Evolutionary conservation across 805 yeast genomes (phyloP).

Genomic region (Henningerozyma blattae): DNA sequence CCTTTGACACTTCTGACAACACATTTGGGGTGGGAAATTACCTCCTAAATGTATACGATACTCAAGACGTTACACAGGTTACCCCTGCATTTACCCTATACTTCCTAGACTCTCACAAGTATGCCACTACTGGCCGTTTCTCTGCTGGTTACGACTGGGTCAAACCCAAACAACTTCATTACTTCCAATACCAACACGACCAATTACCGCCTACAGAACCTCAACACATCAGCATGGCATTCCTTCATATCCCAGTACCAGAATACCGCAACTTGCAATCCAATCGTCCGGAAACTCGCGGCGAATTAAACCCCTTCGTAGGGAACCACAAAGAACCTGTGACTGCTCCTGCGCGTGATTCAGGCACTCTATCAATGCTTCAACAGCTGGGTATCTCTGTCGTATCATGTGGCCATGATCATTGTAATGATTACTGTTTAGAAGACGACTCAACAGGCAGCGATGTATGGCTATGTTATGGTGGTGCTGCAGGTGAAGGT

Average conservation of each 20-base stretch:
- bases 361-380: constrained; percentile 51
- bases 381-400: constrained; percentile 61
- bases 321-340: constrained; percentile 65
- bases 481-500: constrained; percentile 91
- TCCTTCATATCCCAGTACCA: constrained; percentile 89
- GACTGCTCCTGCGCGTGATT: constrained; percentile 64
- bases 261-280: constrained; percentile 48
- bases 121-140: constrained; percentile 52
- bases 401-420: constrained; percentile 86
- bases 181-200: constrained; percentile 30
- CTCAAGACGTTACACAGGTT: constrained; percentile 8
- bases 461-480: constrained; percentile 79
- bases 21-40: constrained; percentile 83
- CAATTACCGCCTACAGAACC: constrained; percentile 11
- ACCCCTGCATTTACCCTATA: constrained; percentile 48
- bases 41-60: constrained; percentile 36
- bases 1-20: constrained; percentile 22
- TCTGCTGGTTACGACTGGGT: constrained; percentile 81
- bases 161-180: constrained; percentile 54
- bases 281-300: constrained; percentile 14
- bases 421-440: constrained; percentile 84
- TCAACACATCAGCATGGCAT: constrained; percentile 63
- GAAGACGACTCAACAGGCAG: constrained; percentile 31
- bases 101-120: constrained; percentile 77
- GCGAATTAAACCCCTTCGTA: constrained; percentile 26